Base-by-base conservation (phyloP, 2,329 filamentous ascomycete genomes). In the Sordariomycetes sp. region DNA sequence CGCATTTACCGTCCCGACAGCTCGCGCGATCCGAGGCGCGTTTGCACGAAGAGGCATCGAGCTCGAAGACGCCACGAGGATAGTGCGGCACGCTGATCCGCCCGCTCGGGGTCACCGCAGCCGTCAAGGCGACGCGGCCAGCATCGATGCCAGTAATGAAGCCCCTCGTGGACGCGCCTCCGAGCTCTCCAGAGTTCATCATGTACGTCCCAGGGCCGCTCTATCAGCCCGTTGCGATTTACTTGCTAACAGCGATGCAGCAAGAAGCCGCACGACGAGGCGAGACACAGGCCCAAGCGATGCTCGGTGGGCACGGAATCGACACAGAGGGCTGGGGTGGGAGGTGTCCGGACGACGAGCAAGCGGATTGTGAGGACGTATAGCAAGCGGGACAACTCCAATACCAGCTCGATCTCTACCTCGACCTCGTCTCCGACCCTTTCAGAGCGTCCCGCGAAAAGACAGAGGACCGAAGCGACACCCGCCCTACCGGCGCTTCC, bases 331-430 rank as follows among this genome's bases (percentile, higher is more conserved):
- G 24, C 20, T 20, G 45, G 12, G 24, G 53, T 53, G 54, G 17
- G 20, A 2, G 20, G 22, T 4, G 20, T 6, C 10, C 17, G 8
- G 17, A 24, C 25, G 7, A 4, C 42, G 13, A 56, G 45, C 39
- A 59, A 59, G 13, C 59, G 59, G 25, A 52, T 59, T 2, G 61
- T 73, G 15, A 68, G 70, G 58, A 75, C 73, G 13, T 75, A 75
- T 50, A 70, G 72, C 51, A 72, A 69, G 60, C 67, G 69, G n/a
- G 32, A 53, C 32, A 36, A 15, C 36, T 56, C 61, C 10, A 60
- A 62, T 5, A 35, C 65, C 10, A 36, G 12, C 36, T 56, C 61
- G 10, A 60, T 62, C 7, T 39, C 65, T 15, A 62, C 62, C 32
- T 53, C 15, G 25, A 60, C 62, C 7, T 39, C 65, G 15, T 62